These are phyloP conservation scores for Gnomoniopsis smithogilvyi DNA, from an alignment of 2,329 filamentous ascomycete species.

Conservation along the genomic window DNA sequence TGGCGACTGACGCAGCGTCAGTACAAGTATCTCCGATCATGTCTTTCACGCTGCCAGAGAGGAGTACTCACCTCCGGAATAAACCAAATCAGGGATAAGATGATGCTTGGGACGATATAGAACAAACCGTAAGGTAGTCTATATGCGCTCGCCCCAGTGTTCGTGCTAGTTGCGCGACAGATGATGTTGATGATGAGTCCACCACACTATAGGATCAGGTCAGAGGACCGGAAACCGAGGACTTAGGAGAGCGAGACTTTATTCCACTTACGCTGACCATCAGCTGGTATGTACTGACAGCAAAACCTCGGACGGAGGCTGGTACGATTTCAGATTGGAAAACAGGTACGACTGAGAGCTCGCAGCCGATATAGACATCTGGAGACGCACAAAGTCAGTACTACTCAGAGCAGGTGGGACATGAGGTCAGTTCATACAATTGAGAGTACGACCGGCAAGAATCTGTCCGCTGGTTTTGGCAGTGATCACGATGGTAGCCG, in stretches of 20 bases:
- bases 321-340: slow-evolving; percentile 33
- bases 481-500: slow-evolving; percentile 31
- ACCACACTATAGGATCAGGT: slow-evolving; percentile 2
- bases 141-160: slow-evolving; percentile 27
- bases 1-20: slow-evolving; percentile 18
- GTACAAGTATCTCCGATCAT: no score
- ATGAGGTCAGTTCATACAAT: slow-evolving; percentile 19
- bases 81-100: slow-evolving; percentile 26
- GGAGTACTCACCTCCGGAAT: slow-evolving; percentile 20
- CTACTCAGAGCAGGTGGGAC: background rate
- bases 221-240: background rate
- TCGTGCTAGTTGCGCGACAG: slow-evolving; percentile 26
- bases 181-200: slow-evolving; percentile 23
- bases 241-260: background rate
- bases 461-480: slow-evolving; percentile 28
- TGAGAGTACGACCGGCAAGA: slow-evolving; percentile 32
- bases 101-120: slow-evolving; percentile 28
- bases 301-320: slow-evolving; percentile 27
- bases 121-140: slow-evolving; percentile 31
- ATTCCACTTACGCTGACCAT: slow-evolving; percentile 24
- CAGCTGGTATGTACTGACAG: slow-evolving; percentile 33
- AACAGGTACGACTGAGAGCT: slow-evolving; percentile 34
- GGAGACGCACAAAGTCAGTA: background rate
- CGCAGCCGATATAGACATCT: slow-evolving; percentile 36
- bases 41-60: background rate